phyloP scores from a whole-genome alignment of 768 basidiomycete species.

The Collybiopsis luxurians region DNA sequence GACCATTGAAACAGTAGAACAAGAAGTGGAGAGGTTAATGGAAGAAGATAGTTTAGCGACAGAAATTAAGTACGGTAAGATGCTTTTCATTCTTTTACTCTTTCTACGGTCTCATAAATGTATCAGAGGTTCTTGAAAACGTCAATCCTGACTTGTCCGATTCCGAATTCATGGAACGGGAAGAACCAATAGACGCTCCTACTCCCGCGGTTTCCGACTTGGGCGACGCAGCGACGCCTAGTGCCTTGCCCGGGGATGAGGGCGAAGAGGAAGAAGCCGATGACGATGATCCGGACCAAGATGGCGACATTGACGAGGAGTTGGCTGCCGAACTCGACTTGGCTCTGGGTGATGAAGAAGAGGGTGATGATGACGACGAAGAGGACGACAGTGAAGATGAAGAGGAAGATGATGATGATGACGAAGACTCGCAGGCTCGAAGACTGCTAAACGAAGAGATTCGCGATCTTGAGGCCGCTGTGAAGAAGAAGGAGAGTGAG shows the following conservation, averaged over 20 bases:
- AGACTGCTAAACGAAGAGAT: conserved; percentile 88
- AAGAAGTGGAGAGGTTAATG: conserved; percentile 85
- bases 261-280: conserved; percentile 58
- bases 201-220: conserved; percentile 70
- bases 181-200: conserved; percentile 62
- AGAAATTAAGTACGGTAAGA: conserved; percentile 74
- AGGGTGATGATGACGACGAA: conserved; percentile 62
- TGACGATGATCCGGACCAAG: conserved; percentile 59
- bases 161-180: conserved; percentile 79
- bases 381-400: conserved; percentile 67
- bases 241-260: conserved; percentile 46
- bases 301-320: conserved; percentile 86
- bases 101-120: neutral
- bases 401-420: conserved; percentile 74
- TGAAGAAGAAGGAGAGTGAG: conserved; percentile 81
- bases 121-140: conserved; percentile 78
- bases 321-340: conserved; percentile 85
- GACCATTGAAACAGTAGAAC: conserved; percentile 94
- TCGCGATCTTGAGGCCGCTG: conserved; percentile 82
- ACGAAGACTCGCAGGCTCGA: conserved; percentile 74
- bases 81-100: neutral
- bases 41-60: conserved; percentile 75
- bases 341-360: conserved; percentile 71
- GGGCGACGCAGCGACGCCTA: conserved; percentile 62
- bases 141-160: conserved; percentile 90